A percentile compares a stretch with the other conserved stretches of the same genome.
Evolutionary conservation across 2,329 filamentous ascomycete genomes (phyloP).

Genomic region (Neopestalotiopsis clavispora): DNA sequence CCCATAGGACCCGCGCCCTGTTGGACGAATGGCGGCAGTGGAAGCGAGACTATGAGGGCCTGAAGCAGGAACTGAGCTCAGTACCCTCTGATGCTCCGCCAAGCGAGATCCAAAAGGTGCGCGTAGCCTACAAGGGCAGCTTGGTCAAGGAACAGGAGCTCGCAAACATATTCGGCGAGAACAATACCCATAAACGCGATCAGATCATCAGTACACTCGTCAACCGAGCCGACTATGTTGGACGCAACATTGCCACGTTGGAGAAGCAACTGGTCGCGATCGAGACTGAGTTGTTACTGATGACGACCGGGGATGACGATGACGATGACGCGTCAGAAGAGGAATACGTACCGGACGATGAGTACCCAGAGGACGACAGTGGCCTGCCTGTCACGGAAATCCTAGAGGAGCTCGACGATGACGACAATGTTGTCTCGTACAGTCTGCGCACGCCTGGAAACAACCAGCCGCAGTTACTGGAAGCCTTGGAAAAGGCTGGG

Average conservation of each 20-base stretch:
- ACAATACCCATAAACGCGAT: constrained; percentile 54
- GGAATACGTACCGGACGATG: neutral
- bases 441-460: constrained; percentile 71
- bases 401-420: constrained; percentile 87
- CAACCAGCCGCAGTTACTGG: constrained; percentile 68
- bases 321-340: neutral
- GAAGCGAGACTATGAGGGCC: constrained; percentile 88
- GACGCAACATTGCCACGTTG: constrained; percentile 76
- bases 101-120: constrained; percentile 62
- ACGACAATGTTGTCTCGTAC: constrained; percentile 80
- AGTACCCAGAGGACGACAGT: constrained; percentile 60
- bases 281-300: constrained; percentile 72
- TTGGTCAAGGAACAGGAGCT: constrained; percentile 66
- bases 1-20: constrained; percentile 74
- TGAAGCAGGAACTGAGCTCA: constrained; percentile 79
- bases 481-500: constrained; percentile 79
- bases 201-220: constrained; percentile 73
- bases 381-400: constrained; percentile 87
- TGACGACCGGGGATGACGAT: constrained; percentile 38
- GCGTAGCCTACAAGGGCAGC: constrained; percentile 64
- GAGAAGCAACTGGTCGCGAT: constrained; percentile 60
- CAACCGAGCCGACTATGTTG: constrained; percentile 87
- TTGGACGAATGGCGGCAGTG: constrained; percentile 89
- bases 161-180: constrained; percentile 52
- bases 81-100: constrained; percentile 52